Conservation (phyloP, 345 rosid species). For the Leavenworthia alabamica region DNA sequence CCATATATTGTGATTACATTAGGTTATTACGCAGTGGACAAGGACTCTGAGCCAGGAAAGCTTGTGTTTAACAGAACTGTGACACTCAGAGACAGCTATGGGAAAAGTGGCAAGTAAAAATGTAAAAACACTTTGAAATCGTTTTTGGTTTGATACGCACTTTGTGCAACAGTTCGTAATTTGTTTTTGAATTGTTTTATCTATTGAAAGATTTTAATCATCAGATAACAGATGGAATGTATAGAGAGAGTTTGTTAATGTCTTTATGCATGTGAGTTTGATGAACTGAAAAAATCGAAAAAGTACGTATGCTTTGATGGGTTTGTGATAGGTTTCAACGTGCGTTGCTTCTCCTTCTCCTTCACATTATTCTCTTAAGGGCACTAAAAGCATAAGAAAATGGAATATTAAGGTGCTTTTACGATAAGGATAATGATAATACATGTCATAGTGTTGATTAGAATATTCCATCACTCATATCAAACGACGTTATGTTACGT, state of each 20-base stretch:
- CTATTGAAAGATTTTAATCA: not conserved
- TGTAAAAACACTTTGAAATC: too few species aligned
- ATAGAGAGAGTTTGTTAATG: too few species aligned
- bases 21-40: constrained; percentile 79
- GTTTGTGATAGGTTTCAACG: constrained; percentile 6
- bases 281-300: not conserved
- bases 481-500: too few species aligned
- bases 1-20: constrained; percentile 22
- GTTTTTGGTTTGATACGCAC: constrained; percentile 13
- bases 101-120: too few species aligned
- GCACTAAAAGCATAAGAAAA: not conserved
- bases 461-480: too few species aligned
- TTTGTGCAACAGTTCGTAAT: not conserved
- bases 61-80: constrained; percentile 84
- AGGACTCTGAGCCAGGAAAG: constrained; percentile 64
- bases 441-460: too few species aligned
- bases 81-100: constrained; percentile 52
- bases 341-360: not conserved
- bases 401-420: too few species aligned
- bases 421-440: too few species aligned
- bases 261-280: constrained; percentile 14
- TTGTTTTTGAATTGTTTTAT: not conserved
- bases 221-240: not conserved
- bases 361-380: not conserved
- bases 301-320: constrained; percentile 12